Evolutionary conservation across 2,329 filamentous ascomycete species (phyloP).

Genomic region (Trichoderma cornu-damae): DNA sequence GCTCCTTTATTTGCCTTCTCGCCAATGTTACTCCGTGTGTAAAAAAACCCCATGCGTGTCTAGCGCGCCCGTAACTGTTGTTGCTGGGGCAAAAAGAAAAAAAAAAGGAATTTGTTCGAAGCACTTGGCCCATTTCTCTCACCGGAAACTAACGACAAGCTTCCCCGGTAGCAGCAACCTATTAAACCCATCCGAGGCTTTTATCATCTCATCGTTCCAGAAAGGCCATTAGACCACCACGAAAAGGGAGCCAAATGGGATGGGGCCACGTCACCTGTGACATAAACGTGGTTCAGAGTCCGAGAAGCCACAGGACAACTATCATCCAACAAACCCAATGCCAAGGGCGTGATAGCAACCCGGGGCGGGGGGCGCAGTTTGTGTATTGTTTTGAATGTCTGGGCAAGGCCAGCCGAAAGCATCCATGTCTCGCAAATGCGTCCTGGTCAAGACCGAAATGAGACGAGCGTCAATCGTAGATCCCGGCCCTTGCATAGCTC

Average conservation of each 20-base stretch:
- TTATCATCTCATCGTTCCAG: background rate
- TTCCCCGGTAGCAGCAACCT: background rate
- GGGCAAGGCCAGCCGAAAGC: conserved; percentile 5
- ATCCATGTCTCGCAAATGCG: conserved; percentile 11
- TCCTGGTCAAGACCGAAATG: conserved; percentile 12
- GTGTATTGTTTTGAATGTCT: conserved; percentile 5
- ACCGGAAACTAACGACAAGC: conserved; percentile 14
- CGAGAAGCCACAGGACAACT: background rate
- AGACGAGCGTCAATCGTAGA: conserved; percentile 17
- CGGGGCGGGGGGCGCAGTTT: no score
- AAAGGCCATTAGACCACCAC: background rate
- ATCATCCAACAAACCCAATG: background rate
- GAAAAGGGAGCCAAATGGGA: background rate
- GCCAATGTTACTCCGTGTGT: background rate
- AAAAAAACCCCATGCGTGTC: background rate
- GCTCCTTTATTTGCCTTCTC: background rate
- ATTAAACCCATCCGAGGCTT: background rate
- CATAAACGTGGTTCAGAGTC: background rate
- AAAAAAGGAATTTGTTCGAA: no score
- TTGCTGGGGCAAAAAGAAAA: conserved; percentile 11
- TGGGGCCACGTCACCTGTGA: conserved; percentile 3
- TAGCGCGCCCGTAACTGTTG: conserved; percentile 4
- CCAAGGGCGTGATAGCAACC: no score
- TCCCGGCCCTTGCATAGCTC: conserved; percentile 4
- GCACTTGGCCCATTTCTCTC: background rate